Conservation (phyloP, 1,139 yeast genomes). For the Candida frijolesensis region DNA sequence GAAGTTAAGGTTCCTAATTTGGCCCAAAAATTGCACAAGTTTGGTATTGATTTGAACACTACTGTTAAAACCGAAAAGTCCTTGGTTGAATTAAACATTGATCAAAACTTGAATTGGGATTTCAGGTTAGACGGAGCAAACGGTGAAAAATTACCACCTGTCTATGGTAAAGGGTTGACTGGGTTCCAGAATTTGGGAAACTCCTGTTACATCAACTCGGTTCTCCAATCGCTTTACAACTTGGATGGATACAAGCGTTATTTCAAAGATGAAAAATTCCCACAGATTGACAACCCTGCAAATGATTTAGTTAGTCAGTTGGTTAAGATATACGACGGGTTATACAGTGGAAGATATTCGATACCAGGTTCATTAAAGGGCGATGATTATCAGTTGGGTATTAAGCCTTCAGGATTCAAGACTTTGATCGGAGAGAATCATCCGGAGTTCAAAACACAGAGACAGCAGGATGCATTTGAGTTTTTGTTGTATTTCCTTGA, state of each 20-base stretch:
- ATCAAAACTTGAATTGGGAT: slow-evolving; percentile 92
- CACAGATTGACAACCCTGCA: slow-evolving; percentile 53
- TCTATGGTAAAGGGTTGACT: slow-evolving; percentile 70
- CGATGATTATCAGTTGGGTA: slow-evolving; percentile 69
- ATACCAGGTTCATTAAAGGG: slow-evolving; percentile 47
- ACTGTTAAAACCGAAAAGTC: slow-evolving; percentile 77
- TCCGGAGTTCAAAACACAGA: slow-evolving; percentile 79
- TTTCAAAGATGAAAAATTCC: slow-evolving; percentile 30
- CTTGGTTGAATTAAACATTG: slow-evolving; percentile 84
- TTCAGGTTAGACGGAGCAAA: slow-evolving; percentile 75
- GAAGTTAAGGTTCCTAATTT: slow-evolving; percentile 78
- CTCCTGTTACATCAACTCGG: slow-evolving; percentile 87
- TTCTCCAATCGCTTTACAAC: slow-evolving; percentile 63
- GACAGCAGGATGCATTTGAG: slow-evolving; percentile 95
- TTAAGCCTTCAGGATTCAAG: slow-evolving; percentile 77
- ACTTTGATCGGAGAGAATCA: slow-evolving; percentile 75
- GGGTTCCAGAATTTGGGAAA: slow-evolving; percentile 91
- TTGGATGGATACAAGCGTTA: slow-evolving; percentile 40
- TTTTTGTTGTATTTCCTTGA: slow-evolving; percentile 72
- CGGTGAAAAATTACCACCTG: slow-evolving; percentile 66
- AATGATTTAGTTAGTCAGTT: slow-evolving; percentile 70
- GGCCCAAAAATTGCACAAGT: slow-evolving; percentile 50
- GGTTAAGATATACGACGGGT: slow-evolving; percentile 77
- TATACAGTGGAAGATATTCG: slow-evolving; percentile 74
- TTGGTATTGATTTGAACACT: slow-evolving; percentile 67